Conservation (phyloP, 106 monocot species). For the Dendrobium huoshanense region DNA sequence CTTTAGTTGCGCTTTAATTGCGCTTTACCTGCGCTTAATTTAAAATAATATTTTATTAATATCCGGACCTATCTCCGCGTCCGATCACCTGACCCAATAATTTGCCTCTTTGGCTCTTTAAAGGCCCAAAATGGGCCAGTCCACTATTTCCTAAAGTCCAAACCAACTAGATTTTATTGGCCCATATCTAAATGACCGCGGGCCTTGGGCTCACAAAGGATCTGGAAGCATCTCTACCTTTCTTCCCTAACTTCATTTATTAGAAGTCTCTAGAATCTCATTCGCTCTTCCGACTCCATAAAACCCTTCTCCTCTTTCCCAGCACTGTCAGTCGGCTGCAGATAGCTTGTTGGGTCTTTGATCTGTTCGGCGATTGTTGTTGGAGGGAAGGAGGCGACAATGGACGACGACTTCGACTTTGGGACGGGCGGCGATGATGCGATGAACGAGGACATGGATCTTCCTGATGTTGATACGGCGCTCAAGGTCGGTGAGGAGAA, state of each 20-base stretch:
- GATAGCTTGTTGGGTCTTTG: not conserved
- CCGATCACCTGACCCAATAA: too few species aligned
- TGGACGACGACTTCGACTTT: conserved; percentile 26
- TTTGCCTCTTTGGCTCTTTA: too few species aligned
- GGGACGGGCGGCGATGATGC: conserved; percentile 9
- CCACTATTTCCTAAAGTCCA: too few species aligned
- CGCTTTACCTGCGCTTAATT: too few species aligned
- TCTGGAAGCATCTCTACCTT: not conserved
- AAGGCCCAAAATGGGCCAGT: too few species aligned
- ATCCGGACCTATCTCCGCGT: too few species aligned
- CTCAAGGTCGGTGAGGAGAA: conserved; percentile 84
- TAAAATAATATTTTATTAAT: too few species aligned
- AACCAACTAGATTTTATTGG: too few species aligned
- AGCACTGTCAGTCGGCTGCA: not conserved
- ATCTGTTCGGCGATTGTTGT: not conserved
- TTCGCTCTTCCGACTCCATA: not conserved
- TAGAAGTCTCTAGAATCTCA: conserved; percentile 11
- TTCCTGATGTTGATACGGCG: conserved; percentile 14
- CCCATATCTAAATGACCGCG: too few species aligned
- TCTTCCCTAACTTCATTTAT: not conserved
- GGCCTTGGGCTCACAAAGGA: not conserved
- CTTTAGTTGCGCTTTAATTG: too few species aligned
- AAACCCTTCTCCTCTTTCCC: not conserved
- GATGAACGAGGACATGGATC: conserved; percentile 33
- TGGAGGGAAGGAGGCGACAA: not conserved